Evolutionary conservation across 202 grass and related monocot species (phyloP).

Genomic region (Carex arenaria): DNA sequence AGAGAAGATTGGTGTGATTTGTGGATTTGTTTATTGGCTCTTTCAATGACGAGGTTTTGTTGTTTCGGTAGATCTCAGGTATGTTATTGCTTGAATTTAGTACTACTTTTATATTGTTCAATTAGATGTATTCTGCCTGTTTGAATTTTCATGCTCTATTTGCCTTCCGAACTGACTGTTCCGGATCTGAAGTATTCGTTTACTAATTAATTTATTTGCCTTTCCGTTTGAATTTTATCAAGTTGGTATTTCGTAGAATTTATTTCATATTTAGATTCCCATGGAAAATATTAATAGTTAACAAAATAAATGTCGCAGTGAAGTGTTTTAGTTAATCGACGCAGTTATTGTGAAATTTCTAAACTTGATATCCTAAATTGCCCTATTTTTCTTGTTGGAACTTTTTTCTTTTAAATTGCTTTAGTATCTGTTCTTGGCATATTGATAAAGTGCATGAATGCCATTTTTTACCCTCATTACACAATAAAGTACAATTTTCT

Average conservation of each 20-base stretch:
- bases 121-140: neutral
- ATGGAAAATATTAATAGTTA: neutral
- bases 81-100: neutral
- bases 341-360: neutral
- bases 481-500: neutral
- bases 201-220: neutral
- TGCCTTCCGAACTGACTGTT: neutral
- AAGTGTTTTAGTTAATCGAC: neutral
- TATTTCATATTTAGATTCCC: neutral
- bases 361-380: neutral
- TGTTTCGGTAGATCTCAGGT: slow-evolving; percentile 22
- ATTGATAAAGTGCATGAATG: neutral
- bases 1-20: neutral
- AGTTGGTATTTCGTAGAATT: neutral
- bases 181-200: neutral
- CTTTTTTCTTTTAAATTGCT: neutral
- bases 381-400: neutral
- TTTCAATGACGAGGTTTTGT: slow-evolving; percentile 17
- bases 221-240: neutral
- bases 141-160: neutral
- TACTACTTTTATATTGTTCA: neutral
- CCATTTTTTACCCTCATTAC: neutral
- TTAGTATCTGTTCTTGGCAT: neutral
- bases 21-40: neutral
- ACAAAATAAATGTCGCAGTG: neutral